Base-by-base conservation (phyloP, 2,329 filamentous ascomycete genomes). In the Colletotrichum tropicicola region DNA sequence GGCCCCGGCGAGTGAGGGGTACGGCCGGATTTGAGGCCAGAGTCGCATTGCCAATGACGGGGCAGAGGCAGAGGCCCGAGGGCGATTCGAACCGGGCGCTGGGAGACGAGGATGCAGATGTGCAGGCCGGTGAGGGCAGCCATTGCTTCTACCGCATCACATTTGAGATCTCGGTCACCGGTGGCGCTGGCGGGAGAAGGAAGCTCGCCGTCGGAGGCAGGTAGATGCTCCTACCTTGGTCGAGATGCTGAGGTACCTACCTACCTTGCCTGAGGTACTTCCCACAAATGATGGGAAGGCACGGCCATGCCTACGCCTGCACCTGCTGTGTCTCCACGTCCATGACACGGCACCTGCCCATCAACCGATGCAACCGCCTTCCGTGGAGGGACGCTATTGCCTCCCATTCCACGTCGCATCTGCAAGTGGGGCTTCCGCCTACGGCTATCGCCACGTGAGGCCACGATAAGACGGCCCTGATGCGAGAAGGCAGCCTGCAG, bases 41-140 rank as follows among this genome's bases (percentile, higher is more conserved):
- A 54, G 56, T 65, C 51, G 56, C 56, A 65, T 54, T 55, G 56
- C 28, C 56, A 65, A 55, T 48, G 32, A 53, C 48, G 58, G 32
- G 41, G 21, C 19, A 43, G 49, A 54, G 21, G 17, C 13, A 17
- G 39, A n/a, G 19, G 10, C n/a, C 49, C 30, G 41, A 47, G 44
- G n/a, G 49, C 23, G 41, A 47, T 27, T 30, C n/a, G 28, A 28
- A 23, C 15, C 27, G 17, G 23, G 30, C 13, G 25, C 25, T 32
- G 45, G 45, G 45, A 48, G 45, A 47, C 9, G 35, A 17, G n/a
- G n/a, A 39, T 32, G 37, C 12, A 19, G 51, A 43, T n/a, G 9
- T 55, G 52, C 52, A 55, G 39, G 52, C 52, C 39, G 52, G 52
- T 45, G 52, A 45, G 52, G 17, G 30, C 19, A 45, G 7, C n/a